Evolutionary conservation across 768 basidiomycete species (phyloP).

Genomic region (Sporobolomyces pararoseus): DNA sequence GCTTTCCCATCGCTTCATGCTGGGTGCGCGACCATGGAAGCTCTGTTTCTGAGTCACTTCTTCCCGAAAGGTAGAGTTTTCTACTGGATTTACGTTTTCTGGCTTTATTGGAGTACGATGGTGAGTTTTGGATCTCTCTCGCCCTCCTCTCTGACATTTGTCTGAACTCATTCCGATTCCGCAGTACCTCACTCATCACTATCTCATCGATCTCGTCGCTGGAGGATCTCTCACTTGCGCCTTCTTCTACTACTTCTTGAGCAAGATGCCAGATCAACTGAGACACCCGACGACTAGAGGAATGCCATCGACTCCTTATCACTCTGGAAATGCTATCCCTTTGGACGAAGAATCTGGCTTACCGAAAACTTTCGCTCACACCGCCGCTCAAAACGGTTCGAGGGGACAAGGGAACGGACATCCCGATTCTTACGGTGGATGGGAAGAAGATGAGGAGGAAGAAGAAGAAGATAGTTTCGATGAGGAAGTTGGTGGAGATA

Average conservation of each 20-base stretch:
- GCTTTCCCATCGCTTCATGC: slow-evolving; percentile 94
- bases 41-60: slow-evolving; percentile 89
- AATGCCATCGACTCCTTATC: slow-evolving; percentile 6
- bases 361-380: slow-evolving; percentile 26
- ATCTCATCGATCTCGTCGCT: slow-evolving; percentile 94
- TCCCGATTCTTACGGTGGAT: slow-evolving; percentile 35
- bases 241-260: slow-evolving; percentile 60
- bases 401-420: slow-evolving; percentile 22
- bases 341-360: slow-evolving; percentile 34
- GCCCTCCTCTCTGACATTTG: neutral
- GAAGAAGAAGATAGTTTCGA: slow-evolving; percentile 14
- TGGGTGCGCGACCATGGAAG: slow-evolving; percentile 83
- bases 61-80: slow-evolving; percentile 59
- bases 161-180: neutral
- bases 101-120: slow-evolving; percentile 98
- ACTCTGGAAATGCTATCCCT: slow-evolving; percentile 17
- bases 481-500: neutral
- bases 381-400: neutral
- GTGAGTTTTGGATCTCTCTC: slow-evolving; percentile 4
- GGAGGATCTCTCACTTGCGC: slow-evolving; percentile 84
- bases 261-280: slow-evolving; percentile 39
- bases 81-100: slow-evolving; percentile 71
- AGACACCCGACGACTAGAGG: slow-evolving; percentile 27
- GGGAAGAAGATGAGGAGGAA: slow-evolving; percentile 30
- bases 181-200: slow-evolving; percentile 91